Evolutionary conservation across 139 green algal genomes (phyloP), one percentile per base, ranked within the genome.

Genomic region (Chlorella sorokiniana): DNA sequence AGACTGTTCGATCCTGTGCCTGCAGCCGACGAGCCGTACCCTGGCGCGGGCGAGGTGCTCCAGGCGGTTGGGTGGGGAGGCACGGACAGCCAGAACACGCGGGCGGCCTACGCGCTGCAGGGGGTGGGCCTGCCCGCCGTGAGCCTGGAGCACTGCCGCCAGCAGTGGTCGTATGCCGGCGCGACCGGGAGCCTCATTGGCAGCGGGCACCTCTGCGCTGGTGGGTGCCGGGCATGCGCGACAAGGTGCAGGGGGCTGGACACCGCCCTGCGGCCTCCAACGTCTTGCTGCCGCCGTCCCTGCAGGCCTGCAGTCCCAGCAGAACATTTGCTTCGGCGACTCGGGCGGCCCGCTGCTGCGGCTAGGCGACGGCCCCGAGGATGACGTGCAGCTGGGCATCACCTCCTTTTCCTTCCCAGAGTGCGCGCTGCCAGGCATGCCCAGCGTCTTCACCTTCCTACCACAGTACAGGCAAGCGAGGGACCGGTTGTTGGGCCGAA

Each of bases 241-340:
- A 59, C 14, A 59, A 59, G 48, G n/a, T n/a, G n/a, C n/a, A n/a
- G n/a, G n/a, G n/a, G n/a, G n/a, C n/a, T n/a, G n/a, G n/a, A n/a
- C n/a, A n/a, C n/a, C n/a, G n/a, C n/a, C n/a, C n/a, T n/a, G n/a
- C n/a, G n/a, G n/a, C n/a, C n/a, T n/a, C n/a, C n/a, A n/a, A n/a
- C n/a, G n/a, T n/a, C n/a, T n/a, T 56, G 14, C 48, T 56, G 48
- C 48, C 40, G 1, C 27, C 29, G 27, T 22, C 40, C 40, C 22
- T 42, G 11, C 73, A 79, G 73, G 73, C 38, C 73, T 79, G 25
- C 54, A 69, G 23, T 25, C 38, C 5, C 35, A 69, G 25, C 73
- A 61, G 3, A 79, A 79, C 73, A 79, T 79, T 38, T 79, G 73
- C 29, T 79, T 79, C 33, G 73, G 73, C 27, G 73, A 79, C 54